phyloP scores from a whole-genome alignment of 805 yeast species.

The Yarrowia phangngaensis region DNA sequence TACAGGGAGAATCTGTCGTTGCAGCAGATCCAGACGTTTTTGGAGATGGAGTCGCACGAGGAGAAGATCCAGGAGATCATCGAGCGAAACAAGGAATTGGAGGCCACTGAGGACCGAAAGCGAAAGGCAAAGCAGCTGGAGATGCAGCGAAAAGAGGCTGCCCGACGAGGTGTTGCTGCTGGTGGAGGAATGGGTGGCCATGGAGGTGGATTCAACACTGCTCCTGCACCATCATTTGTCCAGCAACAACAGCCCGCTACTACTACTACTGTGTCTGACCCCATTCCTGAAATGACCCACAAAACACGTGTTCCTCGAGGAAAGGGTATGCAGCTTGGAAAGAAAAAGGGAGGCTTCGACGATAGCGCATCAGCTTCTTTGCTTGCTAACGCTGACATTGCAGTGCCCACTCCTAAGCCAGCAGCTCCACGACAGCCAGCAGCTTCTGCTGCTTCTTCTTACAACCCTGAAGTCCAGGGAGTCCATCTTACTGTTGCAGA shows the following conservation, averaged over 20 bases:
- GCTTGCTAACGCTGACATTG: conserved; percentile 32
- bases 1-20: conserved; percentile 81
- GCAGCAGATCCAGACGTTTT: conserved; percentile 77
- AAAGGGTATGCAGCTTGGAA: conserved; percentile 77
- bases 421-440: conserved; percentile 14
- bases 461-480: conserved; percentile 55
- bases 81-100: conserved; percentile 92
- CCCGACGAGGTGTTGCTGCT: conserved; percentile 38
- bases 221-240: conserved; percentile 27
- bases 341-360: conserved; percentile 40
- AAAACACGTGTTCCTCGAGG: conserved; percentile 48
- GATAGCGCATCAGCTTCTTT: conserved; percentile 38
- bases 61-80: conserved; percentile 98
- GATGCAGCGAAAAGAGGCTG: conserved; percentile 51
- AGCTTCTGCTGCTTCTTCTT: conserved; percentile 5
- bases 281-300: conserved; percentile 29
- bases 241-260: conserved; percentile 12
- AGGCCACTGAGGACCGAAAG: conserved; percentile 95
- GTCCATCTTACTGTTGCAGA: conserved; percentile 75
- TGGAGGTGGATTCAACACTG: conserved; percentile 23
- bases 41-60: conserved; percentile 98
- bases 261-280: conserved; percentile 12
- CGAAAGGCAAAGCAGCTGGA: conserved; percentile 80
- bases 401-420: conserved; percentile 31
- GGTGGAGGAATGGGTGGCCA: conserved; percentile 33